Evolutionary conservation across 2,329 filamentous ascomycete genomes (phyloP).

Genomic region (Botrytis aclada): DNA sequence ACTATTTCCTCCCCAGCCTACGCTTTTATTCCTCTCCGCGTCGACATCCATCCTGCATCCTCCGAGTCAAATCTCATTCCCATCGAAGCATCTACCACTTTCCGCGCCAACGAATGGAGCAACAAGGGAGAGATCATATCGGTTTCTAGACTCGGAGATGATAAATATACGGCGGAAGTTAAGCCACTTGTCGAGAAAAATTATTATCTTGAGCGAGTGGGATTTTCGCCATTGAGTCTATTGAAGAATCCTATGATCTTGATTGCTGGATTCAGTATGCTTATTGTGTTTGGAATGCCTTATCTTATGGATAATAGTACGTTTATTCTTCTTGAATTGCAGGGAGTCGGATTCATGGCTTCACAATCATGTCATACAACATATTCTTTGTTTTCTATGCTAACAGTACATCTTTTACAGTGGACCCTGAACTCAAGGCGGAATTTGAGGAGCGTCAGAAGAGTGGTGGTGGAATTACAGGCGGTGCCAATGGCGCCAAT

Average conservation of each 20-base stretch:
- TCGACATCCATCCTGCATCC: conserved; percentile 58
- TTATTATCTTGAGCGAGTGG: conserved; percentile 72
- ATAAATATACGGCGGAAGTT: conserved; percentile 14
- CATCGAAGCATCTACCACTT: conserved; percentile 77
- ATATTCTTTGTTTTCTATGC: conserved; percentile 5
- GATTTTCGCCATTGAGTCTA: conserved; percentile 74
- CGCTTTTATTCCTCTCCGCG: conserved; percentile 73
- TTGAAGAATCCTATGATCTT: conserved; percentile 97
- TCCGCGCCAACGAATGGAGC: conserved; percentile 82
- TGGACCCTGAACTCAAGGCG: conserved; percentile 93
- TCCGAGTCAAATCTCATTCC: conserved; percentile 34
- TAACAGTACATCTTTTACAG: conserved; percentile 46
- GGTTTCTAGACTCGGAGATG: conserved; percentile 34
- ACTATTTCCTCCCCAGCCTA: conserved; percentile 75
- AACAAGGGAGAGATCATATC: conserved; percentile 69
- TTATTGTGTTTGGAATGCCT: conserved; percentile 86
- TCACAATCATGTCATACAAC: neutral
- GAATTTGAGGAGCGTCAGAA: conserved; percentile 92
- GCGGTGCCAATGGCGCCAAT: conserved; percentile 43
- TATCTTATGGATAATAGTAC: conserved; percentile 93
- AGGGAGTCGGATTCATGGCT: neutral
- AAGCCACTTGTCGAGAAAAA: conserved; percentile 50
- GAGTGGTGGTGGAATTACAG: conserved; percentile 46
- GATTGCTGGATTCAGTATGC: conserved; percentile 79
- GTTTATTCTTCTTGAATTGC: conserved; percentile 39